These are phyloP conservation scores for Hanseniaspora lindneri DNA, from an alignment of 805 yeast genomes.

Conservation along the genomic window DNA sequence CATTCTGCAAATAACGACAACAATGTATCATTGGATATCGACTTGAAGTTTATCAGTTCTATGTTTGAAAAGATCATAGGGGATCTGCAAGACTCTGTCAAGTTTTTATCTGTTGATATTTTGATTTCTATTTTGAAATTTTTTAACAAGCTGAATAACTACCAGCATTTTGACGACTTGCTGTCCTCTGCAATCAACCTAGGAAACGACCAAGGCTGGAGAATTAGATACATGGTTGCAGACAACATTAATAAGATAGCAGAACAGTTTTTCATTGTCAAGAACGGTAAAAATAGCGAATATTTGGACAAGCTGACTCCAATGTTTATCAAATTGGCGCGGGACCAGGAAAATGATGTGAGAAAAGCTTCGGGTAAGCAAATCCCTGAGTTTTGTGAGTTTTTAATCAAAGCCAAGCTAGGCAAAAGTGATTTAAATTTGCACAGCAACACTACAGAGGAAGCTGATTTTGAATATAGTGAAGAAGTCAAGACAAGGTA, in stretches of 20 bases:
- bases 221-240: conserved; percentile 97
- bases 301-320: conserved; percentile 32
- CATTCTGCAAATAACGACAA: conserved; percentile 25
- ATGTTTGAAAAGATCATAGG: conserved; percentile 69
- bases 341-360: conserved; percentile 93
- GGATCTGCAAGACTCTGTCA: conserved; percentile 92
- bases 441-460: neutral
- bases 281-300: conserved; percentile 39
- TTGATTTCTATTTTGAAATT: conserved; percentile 68
- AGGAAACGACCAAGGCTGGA: conserved; percentile 87
- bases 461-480: neutral
- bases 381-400: conserved; percentile 58
- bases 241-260: conserved; percentile 76
- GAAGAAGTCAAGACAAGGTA: conserved; percentile 22
- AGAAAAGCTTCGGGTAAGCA: conserved; percentile 90
- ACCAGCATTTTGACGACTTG: conserved; percentile 49
- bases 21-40: conserved; percentile 40
- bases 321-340: conserved; percentile 65
- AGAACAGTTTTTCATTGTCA: conserved; percentile 39
- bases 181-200: conserved; percentile 55
- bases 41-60: conserved; percentile 65
- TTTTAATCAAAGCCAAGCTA: conserved; percentile 28
- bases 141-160: conserved; percentile 47
- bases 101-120: conserved; percentile 77
- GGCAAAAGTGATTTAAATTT: neutral